A percentile compares a stretch with the other conserved stretches of the same genome.
phyloP scores from a whole-genome alignment of 2,329 filamentous ascomycete species.

The Apiospora malaysiana region DNA sequence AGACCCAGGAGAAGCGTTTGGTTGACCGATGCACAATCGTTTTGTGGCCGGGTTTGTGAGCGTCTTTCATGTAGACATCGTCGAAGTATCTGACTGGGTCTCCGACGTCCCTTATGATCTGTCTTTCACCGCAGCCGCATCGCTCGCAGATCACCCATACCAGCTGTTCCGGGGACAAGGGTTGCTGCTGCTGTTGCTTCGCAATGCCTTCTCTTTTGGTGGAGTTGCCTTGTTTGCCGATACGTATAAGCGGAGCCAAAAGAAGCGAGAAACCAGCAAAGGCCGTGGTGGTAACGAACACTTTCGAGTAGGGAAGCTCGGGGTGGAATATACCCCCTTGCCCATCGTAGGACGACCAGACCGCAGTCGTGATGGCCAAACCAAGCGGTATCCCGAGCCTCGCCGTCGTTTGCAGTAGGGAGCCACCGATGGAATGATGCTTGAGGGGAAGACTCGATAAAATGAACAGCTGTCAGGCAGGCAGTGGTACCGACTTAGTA shows the following conservation, averaged over 20 bases:
- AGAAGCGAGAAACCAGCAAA: slow-evolving; percentile 38
- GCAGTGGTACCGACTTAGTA: slow-evolving; percentile 23
- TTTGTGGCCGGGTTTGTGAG: slow-evolving; percentile 22
- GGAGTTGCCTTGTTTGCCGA: slow-evolving; percentile 35
- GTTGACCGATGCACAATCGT: slow-evolving; percentile 22
- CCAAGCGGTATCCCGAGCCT: slow-evolving; percentile 41
- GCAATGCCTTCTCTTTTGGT: slow-evolving; percentile 21
- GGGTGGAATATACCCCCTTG: slow-evolving; percentile 29
- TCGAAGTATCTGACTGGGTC: slow-evolving; percentile 41
- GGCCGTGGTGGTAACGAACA: slow-evolving; percentile 38
- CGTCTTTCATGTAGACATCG: slow-evolving; percentile 31
- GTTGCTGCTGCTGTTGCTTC: neutral
- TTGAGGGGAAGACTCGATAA: slow-evolving; percentile 38
- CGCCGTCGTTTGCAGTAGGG: slow-evolving; percentile 39
- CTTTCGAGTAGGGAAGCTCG: slow-evolving; percentile 38
- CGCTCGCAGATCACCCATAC: slow-evolving; percentile 43
- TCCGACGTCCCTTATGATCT: slow-evolving; percentile 25
- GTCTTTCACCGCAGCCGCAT: slow-evolving; percentile 36
- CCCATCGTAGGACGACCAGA: slow-evolving; percentile 40
- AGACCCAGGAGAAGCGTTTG: neutral
- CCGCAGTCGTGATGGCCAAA: slow-evolving; percentile 40
- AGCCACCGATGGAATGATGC: slow-evolving; percentile 40
- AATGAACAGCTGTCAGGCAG: slow-evolving; percentile 35
- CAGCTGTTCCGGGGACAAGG: slow-evolving; percentile 34
- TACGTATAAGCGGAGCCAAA: slow-evolving; percentile 39